A percentile compares a stretch with the other conserved stretches of the same genome.
phyloP scores from a whole-genome alignment of 352 stramenopile species.

The Pythium scleroteichum region DNA sequence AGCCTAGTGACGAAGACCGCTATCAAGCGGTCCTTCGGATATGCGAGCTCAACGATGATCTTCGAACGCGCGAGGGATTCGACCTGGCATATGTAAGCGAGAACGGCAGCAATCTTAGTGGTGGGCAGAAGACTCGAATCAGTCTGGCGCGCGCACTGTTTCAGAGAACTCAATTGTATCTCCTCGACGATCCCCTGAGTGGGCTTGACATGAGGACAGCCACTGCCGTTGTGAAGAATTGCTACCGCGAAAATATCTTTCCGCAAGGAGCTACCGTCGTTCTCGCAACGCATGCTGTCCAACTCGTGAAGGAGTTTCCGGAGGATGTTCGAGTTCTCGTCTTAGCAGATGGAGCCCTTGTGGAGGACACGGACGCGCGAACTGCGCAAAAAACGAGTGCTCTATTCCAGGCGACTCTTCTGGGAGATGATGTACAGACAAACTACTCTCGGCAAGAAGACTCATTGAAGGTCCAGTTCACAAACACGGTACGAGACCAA shows the following conservation, averaged over 20 bases:
- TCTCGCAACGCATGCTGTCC: slow-evolving; percentile 75
- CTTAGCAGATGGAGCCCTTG: slow-evolving; percentile 52
- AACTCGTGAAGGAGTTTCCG: slow-evolving; percentile 61
- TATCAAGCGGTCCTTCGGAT: slow-evolving; percentile 58
- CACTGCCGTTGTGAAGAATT: slow-evolving; percentile 42
- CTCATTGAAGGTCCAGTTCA: background rate
- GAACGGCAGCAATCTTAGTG: slow-evolving; percentile 84
- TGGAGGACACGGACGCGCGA: slow-evolving; percentile 44
- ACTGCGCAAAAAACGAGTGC: slow-evolving; percentile 19
- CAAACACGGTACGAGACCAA: background rate
- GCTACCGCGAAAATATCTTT: slow-evolving; percentile 38
- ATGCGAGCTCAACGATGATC: slow-evolving; percentile 77
- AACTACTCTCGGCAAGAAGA: background rate
- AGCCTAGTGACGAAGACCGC: slow-evolving; percentile 33
- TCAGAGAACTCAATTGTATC: slow-evolving; percentile 57
- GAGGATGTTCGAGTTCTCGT: slow-evolving; percentile 45
- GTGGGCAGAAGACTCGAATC: slow-evolving; percentile 80
- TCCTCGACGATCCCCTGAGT: slow-evolving; percentile 90
- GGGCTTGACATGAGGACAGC: slow-evolving; percentile 73
- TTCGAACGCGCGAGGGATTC: slow-evolving; percentile 40
- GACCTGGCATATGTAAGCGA: slow-evolving; percentile 62
- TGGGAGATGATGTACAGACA: background rate
- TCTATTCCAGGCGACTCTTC: background rate
- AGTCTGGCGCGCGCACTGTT: slow-evolving; percentile 87
- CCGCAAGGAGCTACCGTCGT: slow-evolving; percentile 55